A percentile compares a stretch with the other conserved stretches of the same genome.
Evolutionary conservation across 306 rosid genomes (phyloP).

Genomic region (Citrullus mucosospermus): DNA sequence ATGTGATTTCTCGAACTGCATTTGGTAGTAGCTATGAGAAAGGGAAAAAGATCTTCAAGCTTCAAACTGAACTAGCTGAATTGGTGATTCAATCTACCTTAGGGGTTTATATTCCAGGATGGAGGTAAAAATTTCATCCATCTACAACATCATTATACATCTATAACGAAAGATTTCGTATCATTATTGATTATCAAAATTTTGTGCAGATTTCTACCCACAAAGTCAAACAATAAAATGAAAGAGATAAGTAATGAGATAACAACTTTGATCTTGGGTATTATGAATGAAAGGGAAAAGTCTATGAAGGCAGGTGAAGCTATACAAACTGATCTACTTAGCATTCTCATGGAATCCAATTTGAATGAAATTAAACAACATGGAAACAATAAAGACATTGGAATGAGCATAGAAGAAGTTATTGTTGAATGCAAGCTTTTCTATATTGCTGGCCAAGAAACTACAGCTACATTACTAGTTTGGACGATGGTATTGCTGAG

Average conservation of each 20-base stretch:
- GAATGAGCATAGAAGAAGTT: conserved; percentile 33
- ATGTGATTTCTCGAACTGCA: conserved; percentile 31
- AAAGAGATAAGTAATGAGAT: conserved; percentile 17
- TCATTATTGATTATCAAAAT: background rate
- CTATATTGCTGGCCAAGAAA: conserved; percentile 32
- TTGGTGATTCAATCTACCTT: background rate
- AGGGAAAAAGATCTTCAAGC: conserved; percentile 22
- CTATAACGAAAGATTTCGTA: background rate
- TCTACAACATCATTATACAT: too few relatives aligned
- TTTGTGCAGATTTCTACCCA: conserved; percentile 9
- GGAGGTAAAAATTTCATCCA: background rate
- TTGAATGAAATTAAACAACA: conserved; percentile 17
- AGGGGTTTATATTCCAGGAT: background rate
- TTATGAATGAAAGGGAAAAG: conserved; percentile 19
- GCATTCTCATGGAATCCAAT: conserved; percentile 31
- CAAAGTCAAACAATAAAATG: conserved; percentile 16
- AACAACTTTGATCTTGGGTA: conserved; percentile 2
- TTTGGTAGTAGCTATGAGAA: conserved; percentile 32
- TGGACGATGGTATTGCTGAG: conserved; percentile 41
- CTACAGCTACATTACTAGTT: conserved; percentile 33
- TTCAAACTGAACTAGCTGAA: conserved; percentile 3
- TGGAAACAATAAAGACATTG: conserved; percentile 16
- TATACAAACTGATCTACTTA: conserved; percentile 4
- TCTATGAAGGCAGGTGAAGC: conserved; percentile 9
- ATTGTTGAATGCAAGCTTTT: conserved; percentile 30